Base-by-base conservation (phyloP, 208 protist species). In the Leishmania martiniquensis region DNA sequence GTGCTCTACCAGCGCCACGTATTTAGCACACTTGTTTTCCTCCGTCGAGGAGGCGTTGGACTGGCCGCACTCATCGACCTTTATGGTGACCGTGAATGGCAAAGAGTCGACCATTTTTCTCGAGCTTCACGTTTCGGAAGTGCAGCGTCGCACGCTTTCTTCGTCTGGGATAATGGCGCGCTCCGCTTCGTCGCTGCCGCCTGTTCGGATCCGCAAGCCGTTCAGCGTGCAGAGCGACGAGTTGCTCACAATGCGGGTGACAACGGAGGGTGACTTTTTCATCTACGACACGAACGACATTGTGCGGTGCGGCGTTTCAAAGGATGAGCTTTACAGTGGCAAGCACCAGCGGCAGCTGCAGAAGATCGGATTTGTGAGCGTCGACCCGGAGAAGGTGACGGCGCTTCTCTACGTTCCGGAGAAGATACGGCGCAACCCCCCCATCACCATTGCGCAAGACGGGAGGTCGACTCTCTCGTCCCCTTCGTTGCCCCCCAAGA, bases 251-350 rank as follows among this genome's bases (percentile, higher is more conserved):
- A 51, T 95, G 51, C 86, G 86, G 2, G 92, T 97, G 70, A 92
- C 93, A 3, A 83, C 84, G 15, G 91, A 97, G 22, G 89, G 87
- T 1, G 93, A 97, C 71, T 93, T 97, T 84, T 88, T 95, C 65
- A 78, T 97, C 22, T 93, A 85, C 66, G 93, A 95, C 71, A 85
- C 81, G 13, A 91, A 95, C 45, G 89, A 97, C 81, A 88, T 87
- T 42, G 84, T 95, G 34, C 88, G 91, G 4, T 97, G 91, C 79
- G 82, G 87, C 67, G 77, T 97, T 49, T 69, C 83, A 3, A 80
- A 79, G 29, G 82, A 85, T 2, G 88, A 95, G 75, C 72, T 92
- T n/a, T 60, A 81, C 73, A 37, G 60, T 47, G 62, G 78, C 65
- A 77, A 80, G 65, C 54, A 68, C 32, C 51, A 76, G 74, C 63